These are phyloP conservation scores for Knoxdaviesia proteae DNA, from an alignment of 2,329 filamentous ascomycete species.

Conservation along the genomic window DNA sequence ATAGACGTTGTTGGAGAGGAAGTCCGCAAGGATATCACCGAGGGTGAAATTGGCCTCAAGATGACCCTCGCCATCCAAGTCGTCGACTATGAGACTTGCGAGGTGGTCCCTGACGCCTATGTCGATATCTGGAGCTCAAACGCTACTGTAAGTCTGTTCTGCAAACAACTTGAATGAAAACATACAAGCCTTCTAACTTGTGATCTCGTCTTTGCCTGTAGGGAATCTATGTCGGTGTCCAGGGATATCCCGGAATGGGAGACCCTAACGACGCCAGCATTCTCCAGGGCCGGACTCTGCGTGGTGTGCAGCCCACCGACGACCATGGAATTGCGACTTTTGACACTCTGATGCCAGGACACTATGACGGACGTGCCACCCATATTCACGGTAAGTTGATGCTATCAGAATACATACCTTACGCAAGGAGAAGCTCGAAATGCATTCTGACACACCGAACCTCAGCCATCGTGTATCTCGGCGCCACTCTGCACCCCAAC, in stretches of 20 bases:
- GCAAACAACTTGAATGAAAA: conserved; percentile 1
- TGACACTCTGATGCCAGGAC: conserved; percentile 20
- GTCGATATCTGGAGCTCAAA: conserved; percentile 9
- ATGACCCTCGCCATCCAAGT: conserved; percentile 20
- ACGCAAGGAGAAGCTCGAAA: not conserved
- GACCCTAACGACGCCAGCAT: conserved; percentile 17
- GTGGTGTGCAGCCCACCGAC: conserved; percentile 18
- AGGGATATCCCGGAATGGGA: conserved; percentile 14
- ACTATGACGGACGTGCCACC: conserved; percentile 21
- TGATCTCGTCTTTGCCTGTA: not conserved
- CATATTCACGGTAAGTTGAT: conserved; percentile 24
- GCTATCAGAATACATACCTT: conserved; percentile 10
- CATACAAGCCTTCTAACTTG: not conserved
- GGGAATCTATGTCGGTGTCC: conserved; percentile 16
- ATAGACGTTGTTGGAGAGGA: conserved; percentile 15
- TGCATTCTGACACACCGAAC: not conserved
- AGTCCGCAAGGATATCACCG: conserved; percentile 17
- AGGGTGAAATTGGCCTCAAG: conserved; percentile 16
- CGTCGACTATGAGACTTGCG: conserved; percentile 6
- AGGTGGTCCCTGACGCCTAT: conserved; percentile 5
- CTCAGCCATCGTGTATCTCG: conserved; percentile 14
- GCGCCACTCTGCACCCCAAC: conserved; percentile 20
- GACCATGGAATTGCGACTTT: conserved; percentile 20
- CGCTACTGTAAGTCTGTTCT: conserved; percentile 15
- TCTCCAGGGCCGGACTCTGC: conserved; percentile 14